A percentile compares a stretch with the other conserved stretches of the same genome.
Evolutionary conservation across 352 stramenopile species (phyloP).

Genomic region (Thraustochytrium striatum): DNA sequence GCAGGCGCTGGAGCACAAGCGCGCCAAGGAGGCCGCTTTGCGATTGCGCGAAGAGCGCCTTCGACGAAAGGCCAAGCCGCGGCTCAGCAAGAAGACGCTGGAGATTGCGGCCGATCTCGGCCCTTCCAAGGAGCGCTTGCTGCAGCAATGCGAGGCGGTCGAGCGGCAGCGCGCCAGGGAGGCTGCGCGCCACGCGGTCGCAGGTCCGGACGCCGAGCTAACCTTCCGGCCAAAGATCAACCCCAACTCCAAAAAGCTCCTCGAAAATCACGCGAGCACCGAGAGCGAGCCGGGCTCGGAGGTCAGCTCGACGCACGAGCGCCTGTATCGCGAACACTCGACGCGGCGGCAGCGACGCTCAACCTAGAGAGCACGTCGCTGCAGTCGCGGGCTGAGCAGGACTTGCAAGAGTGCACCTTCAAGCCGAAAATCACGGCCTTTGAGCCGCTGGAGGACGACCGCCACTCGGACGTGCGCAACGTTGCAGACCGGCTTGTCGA

Average conservation of each 20-base stretch:
- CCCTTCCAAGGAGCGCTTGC: not conserved
- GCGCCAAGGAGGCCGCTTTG: not conserved
- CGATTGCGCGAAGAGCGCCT: not conserved
- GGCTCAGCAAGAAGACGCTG: conserved; percentile 3
- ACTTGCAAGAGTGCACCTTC: conserved; percentile 41
- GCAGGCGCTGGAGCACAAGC: conserved; percentile 4
- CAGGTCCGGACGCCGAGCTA: not conserved
- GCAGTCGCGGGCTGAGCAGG: not conserved
- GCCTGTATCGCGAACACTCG: conserved; percentile 7
- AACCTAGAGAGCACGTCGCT: not conserved
- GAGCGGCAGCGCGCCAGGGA: not conserved
- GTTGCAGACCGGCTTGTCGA: conserved; percentile 17
- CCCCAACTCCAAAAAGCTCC: conserved; percentile 7
- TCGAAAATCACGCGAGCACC: not conserved
- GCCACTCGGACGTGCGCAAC: conserved; percentile 1
- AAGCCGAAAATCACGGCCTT: conserved; percentile 30
- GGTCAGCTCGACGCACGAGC: not conserved
- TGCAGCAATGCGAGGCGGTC: not conserved
- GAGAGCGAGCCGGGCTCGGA: not conserved
- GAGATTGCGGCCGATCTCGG: conserved; percentile 29
- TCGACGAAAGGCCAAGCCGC: not conserved
- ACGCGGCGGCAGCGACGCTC: not conserved
- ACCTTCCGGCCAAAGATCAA: conserved; percentile 35
- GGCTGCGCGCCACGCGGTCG: not conserved
- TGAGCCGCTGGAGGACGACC: not conserved